Percentiles rank a stretch among this genome's conserved stretches.
These are phyloP conservation scores for Meyerozyma guilliermondii DNA, from an alignment of 1,139 yeast genomes.

Conservation along the genomic window DNA sequence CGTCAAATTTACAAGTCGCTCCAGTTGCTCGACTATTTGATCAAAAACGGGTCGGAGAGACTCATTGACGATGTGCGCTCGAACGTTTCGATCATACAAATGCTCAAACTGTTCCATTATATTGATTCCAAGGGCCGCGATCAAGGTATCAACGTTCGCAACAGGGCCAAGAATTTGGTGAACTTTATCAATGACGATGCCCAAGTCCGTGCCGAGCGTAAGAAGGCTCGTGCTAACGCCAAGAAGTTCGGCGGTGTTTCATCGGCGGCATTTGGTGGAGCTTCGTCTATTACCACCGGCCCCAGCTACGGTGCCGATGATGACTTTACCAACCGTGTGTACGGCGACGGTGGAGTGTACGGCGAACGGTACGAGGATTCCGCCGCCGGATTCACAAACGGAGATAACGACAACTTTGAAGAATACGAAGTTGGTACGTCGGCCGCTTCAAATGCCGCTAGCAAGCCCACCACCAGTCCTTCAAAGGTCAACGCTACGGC, in stretches of 20 bases:
- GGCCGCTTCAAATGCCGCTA: constrained; percentile 19
- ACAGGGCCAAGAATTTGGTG: constrained; percentile 75
- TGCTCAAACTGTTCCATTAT: constrained; percentile 92
- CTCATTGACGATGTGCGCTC: constrained; percentile 93
- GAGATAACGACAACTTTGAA: constrained; percentile 51
- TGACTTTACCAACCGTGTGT: constrained; percentile 52
- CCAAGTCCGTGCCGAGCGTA: constrained; percentile 76
- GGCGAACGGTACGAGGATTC: constrained; percentile 63
- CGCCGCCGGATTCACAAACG: constrained; percentile 39
- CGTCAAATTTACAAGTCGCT: constrained; percentile 93
- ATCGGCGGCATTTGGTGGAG: constrained; percentile 47
- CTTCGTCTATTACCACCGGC: constrained; percentile 36
- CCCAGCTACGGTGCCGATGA: constrained; percentile 41
- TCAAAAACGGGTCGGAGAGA: constrained; percentile 90
- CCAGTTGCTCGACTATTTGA: constrained; percentile 83
- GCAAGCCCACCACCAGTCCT: constrained; percentile 37
- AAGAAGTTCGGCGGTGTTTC: constrained; percentile 76
- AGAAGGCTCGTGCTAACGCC: constrained; percentile 79
- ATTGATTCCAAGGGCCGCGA: constrained; percentile 92
- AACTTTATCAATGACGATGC: constrained; percentile 72
- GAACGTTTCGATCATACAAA: constrained; percentile 73
- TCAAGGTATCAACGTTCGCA: constrained; percentile 93
- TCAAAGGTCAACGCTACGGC: constrained; percentile 35
- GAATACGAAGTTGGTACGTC: constrained; percentile 59
- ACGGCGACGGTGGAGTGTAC: constrained; percentile 79